phyloP scores from a whole-genome alignment of 73 alveolate species.

The Symbiodinium natans region DNA sequence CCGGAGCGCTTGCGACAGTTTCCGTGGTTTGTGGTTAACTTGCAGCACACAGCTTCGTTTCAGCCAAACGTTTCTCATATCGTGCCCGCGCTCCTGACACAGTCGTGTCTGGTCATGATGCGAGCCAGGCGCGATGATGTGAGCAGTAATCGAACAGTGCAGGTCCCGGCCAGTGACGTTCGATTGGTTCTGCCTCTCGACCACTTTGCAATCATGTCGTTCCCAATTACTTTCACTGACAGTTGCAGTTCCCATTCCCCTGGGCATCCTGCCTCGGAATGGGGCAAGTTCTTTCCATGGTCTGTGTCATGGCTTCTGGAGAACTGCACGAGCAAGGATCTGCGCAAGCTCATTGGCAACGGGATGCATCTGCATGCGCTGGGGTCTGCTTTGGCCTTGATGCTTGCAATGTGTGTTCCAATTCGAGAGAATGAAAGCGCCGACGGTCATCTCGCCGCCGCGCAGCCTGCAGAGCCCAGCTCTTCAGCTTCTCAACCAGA shows the following conservation, averaged over 20 bases:
- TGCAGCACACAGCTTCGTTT: too few species aligned
- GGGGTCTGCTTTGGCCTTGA: background rate
- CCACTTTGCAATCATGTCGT: background rate
- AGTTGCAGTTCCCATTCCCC: too few species aligned
- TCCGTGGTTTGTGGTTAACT: background rate
- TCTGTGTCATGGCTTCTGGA: background rate
- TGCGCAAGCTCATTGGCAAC: background rate
- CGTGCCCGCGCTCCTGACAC: too few species aligned
- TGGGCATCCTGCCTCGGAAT: too few species aligned
- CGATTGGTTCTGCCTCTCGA: background rate
- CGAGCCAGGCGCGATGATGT: too few species aligned
- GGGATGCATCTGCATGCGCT: slow-evolving; percentile 1
- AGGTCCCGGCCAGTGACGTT: background rate
- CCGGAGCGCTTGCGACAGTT: background rate
- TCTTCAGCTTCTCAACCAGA: too few species aligned
- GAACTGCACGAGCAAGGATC: background rate
- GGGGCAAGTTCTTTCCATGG: background rate
- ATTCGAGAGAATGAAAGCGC: background rate
- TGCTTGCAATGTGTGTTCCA: background rate
- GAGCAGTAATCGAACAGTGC: too few species aligned
- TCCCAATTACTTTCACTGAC: background rate
- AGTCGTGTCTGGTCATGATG: too few species aligned
- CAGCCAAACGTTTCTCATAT: too few species aligned
- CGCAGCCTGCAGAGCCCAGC: too few species aligned
- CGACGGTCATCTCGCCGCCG: too few species aligned